These are phyloP conservation scores for Pythium vanterpoolii DNA, from an alignment of 352 stramenopile species.

Conservation along the genomic window DNA sequence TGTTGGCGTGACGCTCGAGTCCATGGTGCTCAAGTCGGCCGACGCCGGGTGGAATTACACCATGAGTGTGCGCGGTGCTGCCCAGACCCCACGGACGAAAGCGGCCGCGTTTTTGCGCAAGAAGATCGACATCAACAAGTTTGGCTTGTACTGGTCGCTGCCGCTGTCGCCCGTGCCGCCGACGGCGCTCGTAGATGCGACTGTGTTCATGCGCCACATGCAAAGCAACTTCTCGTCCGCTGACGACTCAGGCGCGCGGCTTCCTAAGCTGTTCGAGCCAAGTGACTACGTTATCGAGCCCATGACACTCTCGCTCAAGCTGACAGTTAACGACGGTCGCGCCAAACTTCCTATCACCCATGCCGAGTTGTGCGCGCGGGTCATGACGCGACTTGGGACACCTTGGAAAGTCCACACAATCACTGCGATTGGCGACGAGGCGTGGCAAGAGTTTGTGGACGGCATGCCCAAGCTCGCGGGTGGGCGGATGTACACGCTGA, in stretches of 20 bases:
- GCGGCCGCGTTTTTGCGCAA: constrained; percentile 57
- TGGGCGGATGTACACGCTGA: constrained; percentile 74
- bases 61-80: constrained; percentile 63
- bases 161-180: constrained; percentile 41
- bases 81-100: constrained; percentile 12
- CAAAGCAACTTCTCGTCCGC: constrained; percentile 55
- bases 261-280: constrained; percentile 36
- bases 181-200: constrained; percentile 42
- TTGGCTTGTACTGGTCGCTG: constrained; percentile 79
- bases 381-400: constrained; percentile 69
- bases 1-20: constrained; percentile 70
- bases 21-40: constrained; percentile 79
- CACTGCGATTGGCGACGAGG: constrained; percentile 57
- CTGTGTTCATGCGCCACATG: constrained; percentile 68
- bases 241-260: constrained; percentile 18
- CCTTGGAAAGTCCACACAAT: constrained; percentile 81
- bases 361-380: constrained; percentile 63
- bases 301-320: constrained; percentile 71
- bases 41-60: constrained; percentile 84
- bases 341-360: constrained; percentile 79
- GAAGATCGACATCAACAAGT: constrained; percentile 80
- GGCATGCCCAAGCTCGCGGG: constrained; percentile 72
- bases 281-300: constrained; percentile 72
- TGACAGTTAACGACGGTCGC: constrained; percentile 79
- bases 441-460: constrained; percentile 65